phyloP scores from a whole-genome alignment of 805 yeast species.

The Trichomonascus vanleenenianus region DNA sequence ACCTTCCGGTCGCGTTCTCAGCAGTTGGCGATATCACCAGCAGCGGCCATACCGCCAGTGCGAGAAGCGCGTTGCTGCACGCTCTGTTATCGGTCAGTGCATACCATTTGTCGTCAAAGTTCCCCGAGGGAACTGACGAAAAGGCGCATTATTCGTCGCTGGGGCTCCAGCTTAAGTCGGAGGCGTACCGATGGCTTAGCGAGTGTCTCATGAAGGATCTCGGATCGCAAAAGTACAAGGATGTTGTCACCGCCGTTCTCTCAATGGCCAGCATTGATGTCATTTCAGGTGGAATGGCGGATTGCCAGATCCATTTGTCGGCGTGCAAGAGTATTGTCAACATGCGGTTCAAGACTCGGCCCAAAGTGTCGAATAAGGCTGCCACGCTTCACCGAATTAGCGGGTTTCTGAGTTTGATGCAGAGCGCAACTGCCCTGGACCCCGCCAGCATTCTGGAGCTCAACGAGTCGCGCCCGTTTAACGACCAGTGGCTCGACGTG shows the following conservation, averaged over 20 bases:
- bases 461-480: conserved; percentile 1
- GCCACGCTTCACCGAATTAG: conserved; percentile 69
- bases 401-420: conserved; percentile 64
- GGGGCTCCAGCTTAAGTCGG: conserved; percentile 67
- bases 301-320: conserved; percentile 65
- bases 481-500: conserved; percentile 21
- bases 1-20: conserved; percentile 72
- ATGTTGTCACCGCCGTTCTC: conserved; percentile 71
- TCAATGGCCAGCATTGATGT: conserved; percentile 85
- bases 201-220: conserved; percentile 45
- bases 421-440: conserved; percentile 58
- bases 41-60: conserved; percentile 63
- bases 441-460: conserved; percentile 1
- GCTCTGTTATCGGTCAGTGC: conserved; percentile 78
- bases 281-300: conserved; percentile 87
- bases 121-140: conserved; percentile 55
- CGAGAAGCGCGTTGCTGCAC: conserved; percentile 69
- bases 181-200: conserved; percentile 62
- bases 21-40: conserved; percentile 78
- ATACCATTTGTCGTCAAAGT: conserved; percentile 68
- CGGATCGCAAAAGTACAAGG: conserved; percentile 65
- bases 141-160: conserved; percentile 64
- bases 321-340: conserved; percentile 71
- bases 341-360: conserved; percentile 57
- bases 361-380: conserved; percentile 67